Base-by-base conservation (phyloP, 768 basidiomycete species). In the Auriculariales sp. region DNA sequence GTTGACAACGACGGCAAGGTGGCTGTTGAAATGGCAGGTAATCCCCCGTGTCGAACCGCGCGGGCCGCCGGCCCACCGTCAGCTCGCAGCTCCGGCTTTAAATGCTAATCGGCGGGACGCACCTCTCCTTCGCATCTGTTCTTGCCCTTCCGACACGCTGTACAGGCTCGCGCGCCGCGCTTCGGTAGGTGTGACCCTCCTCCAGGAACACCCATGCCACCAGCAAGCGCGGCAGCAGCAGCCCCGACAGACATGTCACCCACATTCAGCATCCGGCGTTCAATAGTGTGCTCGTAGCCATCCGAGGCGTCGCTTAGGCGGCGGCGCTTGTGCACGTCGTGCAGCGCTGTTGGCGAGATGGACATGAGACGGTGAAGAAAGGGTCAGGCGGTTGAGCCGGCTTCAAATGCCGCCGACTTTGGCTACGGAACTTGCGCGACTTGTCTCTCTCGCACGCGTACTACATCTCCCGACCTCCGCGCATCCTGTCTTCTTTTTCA, bases 71-170 rank as follows among this genome's bases (percentile, higher is more conserved):
- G 46, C 44, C 51, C 50, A 32, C 44, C 19, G 14, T 30, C 24
- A 52, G 46, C 24, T 22, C n/a, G 19, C 33, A n/a, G 42, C 28
- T 32, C 45, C 22, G 46, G 34, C 12, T 33, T 54, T 57, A 62
- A 62, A 62, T 58, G 57, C 58, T 62, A 53, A 55, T 52, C 47
- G 62, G 34, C 50, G 51, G 55, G 27, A 56, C 75, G 62, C 60
- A 87, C 87, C 76, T 89, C 88, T 66, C 88, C 87, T 69, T 92
- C 89, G 62, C 89, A 92, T 63, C 88, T 73, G 71, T 92, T 92
- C 72, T 91, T 92, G 51, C 88, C 88, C 59, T 87, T 88, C 62
- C 88, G 79, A 66, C 88, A 91, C 55, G 82, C 78, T 14, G 87
- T 89, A 63, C 88, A 91, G 49, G 88, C 88, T 55, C 86, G 72